These are phyloP conservation scores for Talaromyces liani DNA, from an alignment of 495 filamentous ascomycete genomes.

Conservation along the genomic window DNA sequence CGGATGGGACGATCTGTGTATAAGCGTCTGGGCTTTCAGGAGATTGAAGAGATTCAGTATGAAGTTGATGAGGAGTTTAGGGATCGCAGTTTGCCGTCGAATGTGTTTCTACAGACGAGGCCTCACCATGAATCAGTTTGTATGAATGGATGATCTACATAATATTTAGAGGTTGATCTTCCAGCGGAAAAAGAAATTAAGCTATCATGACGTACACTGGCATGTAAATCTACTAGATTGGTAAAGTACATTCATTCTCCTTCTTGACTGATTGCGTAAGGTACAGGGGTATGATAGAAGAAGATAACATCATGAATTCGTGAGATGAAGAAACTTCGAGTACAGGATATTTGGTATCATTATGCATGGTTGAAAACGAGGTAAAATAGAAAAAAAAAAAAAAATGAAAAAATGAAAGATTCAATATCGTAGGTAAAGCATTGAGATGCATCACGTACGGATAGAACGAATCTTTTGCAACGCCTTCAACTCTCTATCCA, in stretches of 20 bases:
- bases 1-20: not conserved
- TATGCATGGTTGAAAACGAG: not conserved
- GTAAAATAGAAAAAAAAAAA: not conserved
- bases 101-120: not conserved
- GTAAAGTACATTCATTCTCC: not conserved
- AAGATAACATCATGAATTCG: not conserved
- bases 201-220: not conserved
- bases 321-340: not conserved
- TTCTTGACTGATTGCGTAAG: not conserved
- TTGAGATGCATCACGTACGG: not conserved
- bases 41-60: not conserved
- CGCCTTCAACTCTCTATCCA: slow-evolving; percentile 15
- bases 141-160: not conserved
- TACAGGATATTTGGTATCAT: not conserved
- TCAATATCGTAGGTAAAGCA: not conserved
- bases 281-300: not conserved
- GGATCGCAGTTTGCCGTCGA: not conserved
- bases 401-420: not conserved
- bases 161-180: not conserved
- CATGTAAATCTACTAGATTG: not conserved
- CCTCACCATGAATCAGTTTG: not conserved
- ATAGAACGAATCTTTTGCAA: slow-evolving; percentile 12
- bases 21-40: not conserved
- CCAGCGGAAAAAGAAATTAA: not conserved
- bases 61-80: not conserved